Conservation (phyloP, 345 rosid genomes). For the Aurinia saxatilis region DNA sequence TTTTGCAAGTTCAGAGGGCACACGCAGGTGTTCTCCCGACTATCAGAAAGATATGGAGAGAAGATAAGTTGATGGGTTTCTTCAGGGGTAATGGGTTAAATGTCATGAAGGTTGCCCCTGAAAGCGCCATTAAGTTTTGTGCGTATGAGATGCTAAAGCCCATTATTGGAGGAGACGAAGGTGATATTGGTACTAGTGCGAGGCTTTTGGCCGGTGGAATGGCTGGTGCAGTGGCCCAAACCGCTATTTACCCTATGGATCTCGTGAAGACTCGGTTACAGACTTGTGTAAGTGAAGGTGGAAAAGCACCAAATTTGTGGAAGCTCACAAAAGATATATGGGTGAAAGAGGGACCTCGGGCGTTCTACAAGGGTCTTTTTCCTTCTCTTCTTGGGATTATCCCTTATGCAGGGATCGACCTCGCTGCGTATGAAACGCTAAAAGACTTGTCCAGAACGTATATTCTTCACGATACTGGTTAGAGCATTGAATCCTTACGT, state of each 20-base stretch:
- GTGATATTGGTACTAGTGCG: slow-evolving; percentile 69
- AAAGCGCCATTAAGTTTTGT: slow-evolving; percentile 92
- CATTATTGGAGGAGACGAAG: slow-evolving; percentile 48
- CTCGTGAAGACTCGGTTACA: slow-evolving; percentile 98
- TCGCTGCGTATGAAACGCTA: slow-evolving; percentile 88
- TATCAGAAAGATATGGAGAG: slow-evolving; percentile 64
- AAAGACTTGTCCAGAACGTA: slow-evolving; percentile 84
- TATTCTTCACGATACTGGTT: slow-evolving; percentile 73
- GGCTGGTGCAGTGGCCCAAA: slow-evolving; percentile 95
- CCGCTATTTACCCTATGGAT: slow-evolving; percentile 91
- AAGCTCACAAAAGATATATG: slow-evolving; percentile 69
- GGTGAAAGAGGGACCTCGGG: slow-evolving; percentile 90
- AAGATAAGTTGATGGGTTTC: slow-evolving; percentile 68
- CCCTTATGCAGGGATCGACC: slow-evolving; percentile 96
- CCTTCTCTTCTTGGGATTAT: slow-evolving; percentile 97
- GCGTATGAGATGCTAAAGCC: slow-evolving; percentile 79
- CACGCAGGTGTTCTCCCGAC: slow-evolving; percentile 51
- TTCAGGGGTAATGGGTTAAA: slow-evolving; percentile 95
- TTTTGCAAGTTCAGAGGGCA: slow-evolving; percentile 84
- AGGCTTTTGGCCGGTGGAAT: slow-evolving; percentile 86
- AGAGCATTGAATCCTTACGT: background rate
- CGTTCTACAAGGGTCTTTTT: slow-evolving; percentile 91
- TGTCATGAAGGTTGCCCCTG: slow-evolving; percentile 95
- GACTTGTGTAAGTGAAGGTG: slow-evolving; percentile 59
- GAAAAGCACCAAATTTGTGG: slow-evolving; percentile 63